A percentile compares a stretch with the other conserved stretches of the same genome.
Evolutionary conservation across 2,329 filamentous ascomycete species (phyloP).

Genomic region (Ceratocystis cubensis): DNA sequence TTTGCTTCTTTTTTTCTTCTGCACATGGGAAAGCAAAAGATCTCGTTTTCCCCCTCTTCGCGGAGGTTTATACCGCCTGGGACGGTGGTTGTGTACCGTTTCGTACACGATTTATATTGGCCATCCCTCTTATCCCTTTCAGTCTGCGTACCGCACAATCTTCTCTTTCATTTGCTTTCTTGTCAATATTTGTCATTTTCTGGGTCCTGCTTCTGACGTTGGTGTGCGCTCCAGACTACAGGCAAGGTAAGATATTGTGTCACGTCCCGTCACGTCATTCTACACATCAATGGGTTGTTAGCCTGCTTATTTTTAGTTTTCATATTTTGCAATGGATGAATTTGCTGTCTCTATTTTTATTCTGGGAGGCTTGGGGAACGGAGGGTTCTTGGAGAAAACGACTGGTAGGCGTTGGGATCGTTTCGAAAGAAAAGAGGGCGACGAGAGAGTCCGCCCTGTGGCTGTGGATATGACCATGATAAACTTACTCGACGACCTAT

Average conservation of each 20-base stretch:
- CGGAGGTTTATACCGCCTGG: neutral
- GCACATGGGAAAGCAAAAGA: neutral
- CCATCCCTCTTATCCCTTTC: neutral
- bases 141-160: neutral
- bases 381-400: neutral
- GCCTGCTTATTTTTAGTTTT: neutral
- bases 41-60: neutral
- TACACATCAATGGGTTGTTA: neutral
- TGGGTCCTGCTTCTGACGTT: neutral
- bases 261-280: neutral
- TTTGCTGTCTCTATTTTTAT: neutral
- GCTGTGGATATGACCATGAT: conserved; percentile 1
- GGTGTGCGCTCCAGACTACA: neutral
- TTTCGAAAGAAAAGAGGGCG: neutral
- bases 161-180: neutral
- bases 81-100: neutral
- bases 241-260: neutral
- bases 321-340: neutral
- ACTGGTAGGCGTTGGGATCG: neutral
- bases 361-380: neutral
- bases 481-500: conserved; percentile 5
- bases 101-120: neutral
- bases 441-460: neutral
- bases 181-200: neutral
- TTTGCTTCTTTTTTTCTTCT: neutral